Evolutionary conservation across 176 grass and related monocot genomes (phyloP), one percentile per base, ranked within the genome.

Genomic region (Elymus sibiricus): DNA sequence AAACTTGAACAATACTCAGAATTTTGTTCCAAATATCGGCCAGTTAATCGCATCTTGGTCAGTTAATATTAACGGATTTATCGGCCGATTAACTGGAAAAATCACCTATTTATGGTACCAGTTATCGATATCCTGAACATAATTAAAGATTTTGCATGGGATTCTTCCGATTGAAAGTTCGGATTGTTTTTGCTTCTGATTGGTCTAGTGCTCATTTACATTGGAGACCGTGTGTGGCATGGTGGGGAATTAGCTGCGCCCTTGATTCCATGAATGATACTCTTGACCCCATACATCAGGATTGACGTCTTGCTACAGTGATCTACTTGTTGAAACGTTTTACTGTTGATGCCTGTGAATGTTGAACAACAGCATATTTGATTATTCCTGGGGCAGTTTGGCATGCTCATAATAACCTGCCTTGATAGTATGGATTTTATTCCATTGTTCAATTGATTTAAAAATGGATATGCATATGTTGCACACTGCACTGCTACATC

Each of bases 391-490:
- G 38, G 28, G 6, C 3, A 37, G 25, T 40, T 72, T 56, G 10
- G 27, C 47, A 29, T 75, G 11, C 13, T 74, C 35, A 21, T 35
- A 75, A 28, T 11, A 61, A 60, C 25, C 14, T 49, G n/a, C 5
- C 47, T 7, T 74, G 17, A 67, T 75, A 37, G 58, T 55, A 76
- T 76, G 35, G 14, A 80, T 79, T 76, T 55, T 49, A 49, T 46
- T 76, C 13, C 14, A 55, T 42, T 78, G n/a, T 62, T 53, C 51
- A 81, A 16, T 17, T 27, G 51, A 77, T 65, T 80, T 46, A 39
- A 70, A 72, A 81, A 77, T 25, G 38, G 72, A 65, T 67, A 79
- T 74, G 65, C 11, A 65, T 75, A 82, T 83, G 56, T 22, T 70
- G 40, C 19, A 65, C 43, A 10, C 13, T 75, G 11, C 72, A 51